A percentile compares a stretch with the other conserved stretches of the same genome.
phyloP scores from a whole-genome alignment of 306 rosid genomes.

The Ormosia emarginata region DNA sequence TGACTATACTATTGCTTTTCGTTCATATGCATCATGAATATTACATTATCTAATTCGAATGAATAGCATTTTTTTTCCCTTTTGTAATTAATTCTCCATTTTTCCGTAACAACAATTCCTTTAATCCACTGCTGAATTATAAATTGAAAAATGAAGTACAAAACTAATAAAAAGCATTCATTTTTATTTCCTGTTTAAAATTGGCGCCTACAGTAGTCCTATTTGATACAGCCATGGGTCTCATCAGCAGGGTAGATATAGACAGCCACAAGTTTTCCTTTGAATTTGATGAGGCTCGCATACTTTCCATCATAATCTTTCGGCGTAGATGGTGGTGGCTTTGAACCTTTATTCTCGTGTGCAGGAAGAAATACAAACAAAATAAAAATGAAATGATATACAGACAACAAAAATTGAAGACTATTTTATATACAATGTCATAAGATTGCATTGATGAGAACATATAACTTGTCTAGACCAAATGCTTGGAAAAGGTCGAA shows the following conservation, averaged over 20 bases:
- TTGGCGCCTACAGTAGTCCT: conserved; percentile 32
- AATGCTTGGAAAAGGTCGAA: no score
- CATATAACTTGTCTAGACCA: no score
- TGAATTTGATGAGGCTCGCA: conserved; percentile 72
- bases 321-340: conserved; percentile 74
- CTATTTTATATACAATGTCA: no score
- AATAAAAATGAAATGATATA: no score
- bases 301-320: conserved; percentile 80
- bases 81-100: neutral
- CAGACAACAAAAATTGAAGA: no score
- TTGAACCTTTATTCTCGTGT: conserved; percentile 72
- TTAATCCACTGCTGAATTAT: neutral
- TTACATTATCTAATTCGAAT: neutral
- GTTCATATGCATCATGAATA: neutral
- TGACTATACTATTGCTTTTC: neutral
- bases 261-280: conserved; percentile 82
- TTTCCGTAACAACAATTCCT: neutral
- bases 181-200: neutral
- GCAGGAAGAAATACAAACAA: conserved; percentile 1
- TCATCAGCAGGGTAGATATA: conserved; percentile 99
- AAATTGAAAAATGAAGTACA: neutral
- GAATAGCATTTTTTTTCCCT: neutral
- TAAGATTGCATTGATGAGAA: no score
- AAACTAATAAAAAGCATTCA: neutral
- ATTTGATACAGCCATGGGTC: conserved; percentile 92